Conservation (phyloP, 164 flowering plant species). For the Liquidambar formosana region DNA sequence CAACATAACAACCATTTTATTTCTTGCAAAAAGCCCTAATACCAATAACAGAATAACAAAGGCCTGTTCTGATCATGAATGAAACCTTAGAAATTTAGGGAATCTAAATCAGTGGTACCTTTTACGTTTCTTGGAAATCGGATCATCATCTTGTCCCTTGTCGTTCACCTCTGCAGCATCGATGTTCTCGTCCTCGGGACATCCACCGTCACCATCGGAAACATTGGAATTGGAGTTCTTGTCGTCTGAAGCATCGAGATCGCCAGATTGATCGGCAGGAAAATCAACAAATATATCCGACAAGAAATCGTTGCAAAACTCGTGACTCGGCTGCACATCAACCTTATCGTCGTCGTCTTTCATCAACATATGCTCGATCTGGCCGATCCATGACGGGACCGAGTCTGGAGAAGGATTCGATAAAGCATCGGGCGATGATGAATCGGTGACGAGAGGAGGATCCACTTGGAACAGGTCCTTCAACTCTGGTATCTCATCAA, state of each 20-base stretch:
- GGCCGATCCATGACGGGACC: slow-evolving; percentile 27
- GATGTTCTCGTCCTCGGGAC: slow-evolving; percentile 14
- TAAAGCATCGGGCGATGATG: not conserved
- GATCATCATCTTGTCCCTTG: slow-evolving; percentile 29
- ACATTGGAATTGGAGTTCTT: slow-evolving; percentile 15
- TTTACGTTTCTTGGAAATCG: slow-evolving; percentile 49
- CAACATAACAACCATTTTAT: not conserved
- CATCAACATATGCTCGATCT: slow-evolving; percentile 49
- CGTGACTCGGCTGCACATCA: not conserved
- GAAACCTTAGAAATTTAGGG: not conserved
- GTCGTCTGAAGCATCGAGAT: slow-evolving; percentile 5
- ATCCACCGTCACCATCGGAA: slow-evolving; percentile 6
- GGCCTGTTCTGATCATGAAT: not conserved
- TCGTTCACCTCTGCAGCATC: slow-evolving; percentile 11
- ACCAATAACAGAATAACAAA: not conserved
- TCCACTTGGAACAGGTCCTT: slow-evolving; percentile 4
- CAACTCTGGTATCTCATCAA: not conserved
- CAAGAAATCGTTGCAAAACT: slow-evolving; percentile 25
- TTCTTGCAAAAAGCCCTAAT: not conserved
- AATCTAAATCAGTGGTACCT: slow-evolving; percentile 39
- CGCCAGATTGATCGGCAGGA: slow-evolving; percentile 16
- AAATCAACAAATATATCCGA: slow-evolving; percentile 34
- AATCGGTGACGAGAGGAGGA: not conserved
- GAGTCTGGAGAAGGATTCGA: slow-evolving; percentile 21
- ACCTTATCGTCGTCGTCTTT: slow-evolving; percentile 34